Percentiles rank a stretch among this genome's conserved stretches.
These are phyloP conservation scores for Mycogone perniciosa DNA, from an alignment of 2,329 filamentous ascomycete genomes.

Conservation along the genomic window DNA sequence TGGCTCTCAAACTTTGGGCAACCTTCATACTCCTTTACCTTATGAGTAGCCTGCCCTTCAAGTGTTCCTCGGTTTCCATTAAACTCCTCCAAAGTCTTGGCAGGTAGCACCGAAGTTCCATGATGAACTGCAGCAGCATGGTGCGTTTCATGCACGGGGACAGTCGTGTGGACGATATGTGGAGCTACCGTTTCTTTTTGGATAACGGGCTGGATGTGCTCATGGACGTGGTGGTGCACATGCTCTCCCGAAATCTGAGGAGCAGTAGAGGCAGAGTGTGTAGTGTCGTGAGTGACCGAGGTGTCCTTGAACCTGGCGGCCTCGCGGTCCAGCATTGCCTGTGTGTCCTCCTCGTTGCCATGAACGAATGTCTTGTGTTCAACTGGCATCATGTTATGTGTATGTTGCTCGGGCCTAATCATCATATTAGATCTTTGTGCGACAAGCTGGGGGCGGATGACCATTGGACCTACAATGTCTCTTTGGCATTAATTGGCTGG, in stretches of 20 bases:
- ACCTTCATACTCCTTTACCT: conserved; percentile 53
- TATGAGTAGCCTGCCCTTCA: conserved; percentile 45
- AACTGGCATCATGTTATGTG: conserved; percentile 50
- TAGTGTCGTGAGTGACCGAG: conserved; percentile 24
- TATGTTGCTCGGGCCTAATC: conserved; percentile 52
- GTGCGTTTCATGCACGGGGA: conserved; percentile 67
- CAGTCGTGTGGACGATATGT: conserved; percentile 62
- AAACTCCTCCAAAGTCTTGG: conserved; percentile 61
- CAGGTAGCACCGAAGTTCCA: conserved; percentile 54
- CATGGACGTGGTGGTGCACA: conserved; percentile 48
- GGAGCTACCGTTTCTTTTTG: conserved; percentile 64
- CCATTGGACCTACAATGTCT: conserved; percentile 35
- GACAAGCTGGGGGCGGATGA: not conserved
- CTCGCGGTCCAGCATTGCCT: conserved; percentile 45
- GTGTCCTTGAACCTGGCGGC: conserved; percentile 28
- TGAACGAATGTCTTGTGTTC: conserved; percentile 58
- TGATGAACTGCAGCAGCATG: conserved; percentile 63
- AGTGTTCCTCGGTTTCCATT: conserved; percentile 41
- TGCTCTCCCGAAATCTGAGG: conserved; percentile 25
- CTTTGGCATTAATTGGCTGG: conserved; percentile 48
- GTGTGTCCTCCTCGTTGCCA: conserved; percentile 44
- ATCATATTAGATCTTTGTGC: not conserved
- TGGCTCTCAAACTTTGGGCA: conserved; percentile 40
- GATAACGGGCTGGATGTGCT: conserved; percentile 64
- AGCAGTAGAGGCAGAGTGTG: conserved; percentile 20